Percentiles rank a stretch among this genome's conserved stretches.
phyloP scores from a whole-genome alignment of 169 alveolate species.

The Plasmodium gallinaceum region DNA sequence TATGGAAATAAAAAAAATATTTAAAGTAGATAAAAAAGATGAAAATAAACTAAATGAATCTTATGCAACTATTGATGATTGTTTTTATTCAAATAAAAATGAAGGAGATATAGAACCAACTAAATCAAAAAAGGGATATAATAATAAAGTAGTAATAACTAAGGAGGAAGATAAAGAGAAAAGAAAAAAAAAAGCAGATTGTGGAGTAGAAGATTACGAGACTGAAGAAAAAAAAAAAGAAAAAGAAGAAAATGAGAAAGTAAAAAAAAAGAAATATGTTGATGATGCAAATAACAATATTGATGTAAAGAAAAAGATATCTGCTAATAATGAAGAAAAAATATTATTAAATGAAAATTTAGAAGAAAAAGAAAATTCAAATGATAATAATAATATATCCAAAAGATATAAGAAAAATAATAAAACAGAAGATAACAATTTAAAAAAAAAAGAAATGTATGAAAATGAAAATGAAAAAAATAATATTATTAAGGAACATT shows the following conservation, averaged over 20 bases:
- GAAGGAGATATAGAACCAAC: neutral
- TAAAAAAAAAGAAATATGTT: neutral
- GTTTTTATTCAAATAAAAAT: neutral
- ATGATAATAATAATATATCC: neutral
- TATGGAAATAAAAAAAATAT: constrained; percentile 15
- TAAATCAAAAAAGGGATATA: neutral
- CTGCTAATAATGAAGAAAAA: too few relatives aligned
- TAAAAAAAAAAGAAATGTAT: neutral
- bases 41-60: neutral
- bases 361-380: neutral
- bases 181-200: neutral
- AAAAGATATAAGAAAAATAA: neutral
- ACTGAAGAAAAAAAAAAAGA: neutral
- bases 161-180: neutral
- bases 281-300: too few relatives aligned
- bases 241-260: constrained; percentile 4
- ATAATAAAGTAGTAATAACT: neutral
- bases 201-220: neutral
- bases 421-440: neutral
- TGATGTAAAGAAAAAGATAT: too few relatives aligned
- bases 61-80: neutral
- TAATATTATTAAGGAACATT: neutral
- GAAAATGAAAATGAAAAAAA: neutral
- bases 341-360: neutral
- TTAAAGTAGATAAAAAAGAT: neutral